Conservation (phyloP, 1,139 yeast genomes). For the Geotrichum fermentans region DNA sequence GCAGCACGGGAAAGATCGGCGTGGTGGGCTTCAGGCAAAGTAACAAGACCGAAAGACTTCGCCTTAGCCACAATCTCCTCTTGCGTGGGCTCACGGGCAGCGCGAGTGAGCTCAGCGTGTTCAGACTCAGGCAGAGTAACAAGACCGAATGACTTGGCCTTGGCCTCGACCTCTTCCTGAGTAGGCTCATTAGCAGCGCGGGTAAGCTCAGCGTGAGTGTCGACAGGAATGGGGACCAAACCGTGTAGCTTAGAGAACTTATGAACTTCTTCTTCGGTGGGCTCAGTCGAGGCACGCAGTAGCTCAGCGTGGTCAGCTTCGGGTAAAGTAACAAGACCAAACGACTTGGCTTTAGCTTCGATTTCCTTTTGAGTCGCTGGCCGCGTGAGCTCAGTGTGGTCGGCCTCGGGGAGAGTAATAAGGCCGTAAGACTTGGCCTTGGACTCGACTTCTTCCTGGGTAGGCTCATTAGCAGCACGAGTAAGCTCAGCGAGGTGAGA, state of each 20-base stretch:
- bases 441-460: conserved; percentile 29
- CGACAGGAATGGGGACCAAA: conserved; percentile 29
- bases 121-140: conserved; percentile 32
- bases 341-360: conserved; percentile 34
- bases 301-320: conserved; percentile 36
- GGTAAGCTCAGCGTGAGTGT: conserved; percentile 22
- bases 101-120: conserved; percentile 26
- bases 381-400: conserved; percentile 22
- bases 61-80: conserved; percentile 20
- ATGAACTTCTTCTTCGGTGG: conserved; percentile 19
- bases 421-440: conserved; percentile 33
- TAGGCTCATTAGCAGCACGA: conserved; percentile 27
- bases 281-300: conserved; percentile 32
- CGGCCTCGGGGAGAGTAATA: conserved; percentile 26
- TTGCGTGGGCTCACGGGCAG: conserved; percentile 16
- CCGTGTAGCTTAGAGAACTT: conserved; percentile 35
- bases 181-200: conserved; percentile 18
- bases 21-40: conserved; percentile 12
- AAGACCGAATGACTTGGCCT: conserved; percentile 26
- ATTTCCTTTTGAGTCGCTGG: conserved; percentile 37
- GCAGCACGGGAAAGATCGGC: conserved; percentile 12
- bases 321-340: conserved; percentile 27
- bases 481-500: conserved; percentile 29
- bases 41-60: conserved; percentile 8
- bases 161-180: conserved; percentile 19